phyloP scores from a whole-genome alignment of 1,139 yeast genomes.

The Debaryomyces sp. region DNA sequence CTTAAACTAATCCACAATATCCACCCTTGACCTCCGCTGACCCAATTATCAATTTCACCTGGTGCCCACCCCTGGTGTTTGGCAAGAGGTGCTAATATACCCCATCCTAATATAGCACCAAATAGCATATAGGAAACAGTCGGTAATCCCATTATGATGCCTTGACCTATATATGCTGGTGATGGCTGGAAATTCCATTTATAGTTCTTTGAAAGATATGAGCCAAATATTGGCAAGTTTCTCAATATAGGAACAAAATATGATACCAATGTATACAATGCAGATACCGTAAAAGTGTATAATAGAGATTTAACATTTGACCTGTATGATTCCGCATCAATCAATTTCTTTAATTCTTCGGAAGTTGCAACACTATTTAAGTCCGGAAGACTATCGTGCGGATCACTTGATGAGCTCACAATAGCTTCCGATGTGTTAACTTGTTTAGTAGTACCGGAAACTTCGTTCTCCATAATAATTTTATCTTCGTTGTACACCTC shows the following conservation, averaged over 20 bases:
- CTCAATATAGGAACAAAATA: conserved; percentile 74
- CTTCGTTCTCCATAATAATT: conserved; percentile 4
- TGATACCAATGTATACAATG: conserved; percentile 69
- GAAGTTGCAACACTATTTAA: conserved; percentile 17
- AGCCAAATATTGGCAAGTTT: conserved; percentile 76
- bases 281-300: conserved; percentile 67
- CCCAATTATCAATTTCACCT: conserved; percentile 90
- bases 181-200: conserved; percentile 93
- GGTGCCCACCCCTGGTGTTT: conserved; percentile 80
- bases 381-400: not conserved
- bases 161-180: conserved; percentile 97
- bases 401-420: not conserved
- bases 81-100: conserved; percentile 78
- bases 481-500: conserved; percentile 49
- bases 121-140: conserved; percentile 90
- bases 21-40: conserved; percentile 96
- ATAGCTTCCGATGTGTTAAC: not conserved
- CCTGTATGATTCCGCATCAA: conserved; percentile 32
- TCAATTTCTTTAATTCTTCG: conserved; percentile 7
- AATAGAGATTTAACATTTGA: conserved; percentile 61
- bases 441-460: not conserved
- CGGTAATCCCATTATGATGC: conserved; percentile 94
- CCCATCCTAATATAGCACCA: conserved; percentile 94
- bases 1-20: conserved; percentile 91
- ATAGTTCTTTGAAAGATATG: conserved; percentile 60